Percentiles rank a stretch among this genome's conserved stretches.
These are phyloP conservation scores for Basipetospora chlamydospora DNA, from an alignment of 2,329 filamentous ascomycete species.

Conservation along the genomic window DNA sequence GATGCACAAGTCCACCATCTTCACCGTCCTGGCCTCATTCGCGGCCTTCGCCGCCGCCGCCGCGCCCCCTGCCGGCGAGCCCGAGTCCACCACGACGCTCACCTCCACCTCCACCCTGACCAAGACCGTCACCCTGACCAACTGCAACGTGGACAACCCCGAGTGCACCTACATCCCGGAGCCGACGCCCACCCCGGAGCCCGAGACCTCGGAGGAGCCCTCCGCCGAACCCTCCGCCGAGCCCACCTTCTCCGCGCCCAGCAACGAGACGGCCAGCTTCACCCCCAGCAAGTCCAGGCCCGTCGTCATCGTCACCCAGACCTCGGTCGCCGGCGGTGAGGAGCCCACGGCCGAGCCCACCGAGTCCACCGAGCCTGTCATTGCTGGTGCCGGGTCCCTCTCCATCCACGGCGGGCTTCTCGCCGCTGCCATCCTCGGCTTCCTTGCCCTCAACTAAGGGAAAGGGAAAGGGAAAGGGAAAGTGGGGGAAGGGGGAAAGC, in stretches of 20 bases:
- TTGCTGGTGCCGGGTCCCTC: background rate
- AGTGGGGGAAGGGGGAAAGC: too few relatives aligned
- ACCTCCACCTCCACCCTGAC: constrained; percentile 9
- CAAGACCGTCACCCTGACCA: constrained; percentile 8
- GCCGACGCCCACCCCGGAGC: constrained; percentile 7
- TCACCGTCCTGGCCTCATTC: constrained; percentile 1
- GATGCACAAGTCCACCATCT: constrained; percentile 2
- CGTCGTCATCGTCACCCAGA: constrained; percentile 4
- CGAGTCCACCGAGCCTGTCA: background rate
- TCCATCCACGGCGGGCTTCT: constrained; percentile 7
- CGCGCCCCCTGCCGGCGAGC: constrained; percentile 2
- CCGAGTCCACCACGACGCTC: constrained; percentile 7
- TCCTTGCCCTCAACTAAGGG: constrained; percentile 8
- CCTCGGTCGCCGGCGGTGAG: constrained; percentile 2
- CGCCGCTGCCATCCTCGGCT: constrained; percentile 7
- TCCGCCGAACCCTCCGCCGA: background rate
- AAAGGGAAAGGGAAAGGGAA: background rate
- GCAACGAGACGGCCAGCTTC: constrained; percentile 6
- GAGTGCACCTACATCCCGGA: constrained; percentile 6
- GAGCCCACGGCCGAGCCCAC: constrained; percentile 5
- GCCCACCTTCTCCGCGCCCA: too few relatives aligned
- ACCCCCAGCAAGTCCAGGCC: constrained; percentile 1
- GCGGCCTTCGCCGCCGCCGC: background rate
- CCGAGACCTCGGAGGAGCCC: constrained; percentile 1
- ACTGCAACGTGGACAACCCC: constrained; percentile 8